phyloP scores from a whole-genome alignment of 2,329 filamentous ascomycete species.

The Xylaria sp. region DNA sequence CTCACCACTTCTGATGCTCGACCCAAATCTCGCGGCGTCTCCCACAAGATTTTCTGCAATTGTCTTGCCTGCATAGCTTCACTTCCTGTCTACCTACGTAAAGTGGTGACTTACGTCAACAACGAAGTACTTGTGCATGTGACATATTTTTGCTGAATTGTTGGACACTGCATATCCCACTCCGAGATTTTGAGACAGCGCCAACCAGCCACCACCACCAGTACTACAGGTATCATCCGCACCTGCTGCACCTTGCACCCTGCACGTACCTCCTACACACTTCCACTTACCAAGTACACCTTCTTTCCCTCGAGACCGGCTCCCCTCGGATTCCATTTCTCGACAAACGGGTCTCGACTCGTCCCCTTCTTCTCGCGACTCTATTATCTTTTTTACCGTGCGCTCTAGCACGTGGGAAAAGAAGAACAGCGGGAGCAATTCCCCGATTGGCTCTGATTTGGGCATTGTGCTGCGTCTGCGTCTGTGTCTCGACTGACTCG shows the following conservation, averaged over 20 bases:
- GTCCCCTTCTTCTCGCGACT: slow-evolving; percentile 4
- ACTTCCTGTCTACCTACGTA: too few relatives aligned
- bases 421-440: slow-evolving; percentile 6
- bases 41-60: neutral
- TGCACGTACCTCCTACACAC: too few relatives aligned
- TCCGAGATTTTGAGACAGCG: slow-evolving; percentile 14
- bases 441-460: slow-evolving; percentile 3
- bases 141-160: slow-evolving; percentile 5
- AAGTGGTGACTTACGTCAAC: too few relatives aligned
- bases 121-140: neutral
- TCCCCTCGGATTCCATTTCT: slow-evolving; percentile 9
- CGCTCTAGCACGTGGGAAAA: slow-evolving; percentile 16
- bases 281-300: neutral
- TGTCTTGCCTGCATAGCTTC: too few relatives aligned
- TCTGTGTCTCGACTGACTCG: too few relatives aligned
- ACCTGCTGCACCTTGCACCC: too few relatives aligned
- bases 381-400: slow-evolving; percentile 2
- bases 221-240: too few relatives aligned
- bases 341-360: neutral
- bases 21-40: neutral
- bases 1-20: slow-evolving; percentile 2
- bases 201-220: slow-evolving; percentile 18
- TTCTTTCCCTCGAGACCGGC: slow-evolving; percentile 4
- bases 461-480: too few relatives aligned
- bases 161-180: slow-evolving; percentile 15